Percentiles rank a stretch among this genome's conserved stretches.
Evolutionary conservation across 2,329 filamentous ascomycete species (phyloP).

Genomic region (Alternaria sp.): DNA sequence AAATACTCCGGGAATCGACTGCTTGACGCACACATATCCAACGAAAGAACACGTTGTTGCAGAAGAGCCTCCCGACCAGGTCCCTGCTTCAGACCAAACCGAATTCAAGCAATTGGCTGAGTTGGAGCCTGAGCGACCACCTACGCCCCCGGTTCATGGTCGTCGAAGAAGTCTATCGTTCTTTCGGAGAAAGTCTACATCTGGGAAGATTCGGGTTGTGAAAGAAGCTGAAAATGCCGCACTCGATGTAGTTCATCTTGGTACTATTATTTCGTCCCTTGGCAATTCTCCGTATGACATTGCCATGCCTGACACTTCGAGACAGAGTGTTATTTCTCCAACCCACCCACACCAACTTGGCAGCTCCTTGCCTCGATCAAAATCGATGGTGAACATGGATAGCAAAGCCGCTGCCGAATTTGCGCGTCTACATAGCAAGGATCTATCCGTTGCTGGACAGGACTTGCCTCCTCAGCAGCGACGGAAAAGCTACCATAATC

Average conservation of each 20-base stretch:
- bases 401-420: constrained; percentile 46
- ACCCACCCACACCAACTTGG: constrained; percentile 51
- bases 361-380: constrained; percentile 36
- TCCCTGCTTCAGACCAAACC: constrained; percentile 14
- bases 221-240: constrained; percentile 27
- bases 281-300: constrained; percentile 57
- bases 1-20: constrained; percentile 48
- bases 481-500: constrained; percentile 42
- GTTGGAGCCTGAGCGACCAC: constrained; percentile 36
- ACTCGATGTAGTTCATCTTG: constrained; percentile 51
- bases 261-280: constrained; percentile 53
- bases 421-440: constrained; percentile 49
- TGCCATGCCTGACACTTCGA: constrained; percentile 41
- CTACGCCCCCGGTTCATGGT: constrained; percentile 34
- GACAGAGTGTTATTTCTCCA: constrained; percentile 32
- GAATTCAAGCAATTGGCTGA: constrained; percentile 26
- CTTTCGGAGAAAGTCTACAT: constrained; percentile 41
- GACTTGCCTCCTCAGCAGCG: constrained; percentile 31
- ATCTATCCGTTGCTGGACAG: constrained; percentile 35
- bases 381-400: constrained; percentile 49
- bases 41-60: constrained; percentile 40
- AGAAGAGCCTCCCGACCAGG: constrained; percentile 15
- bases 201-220: constrained; percentile 33
- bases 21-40: constrained; percentile 48
- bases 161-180: constrained; percentile 42